Evolutionary conservation across 352 stramenopile genomes (phyloP).

Genomic region (Pythium grandisporangium): DNA sequence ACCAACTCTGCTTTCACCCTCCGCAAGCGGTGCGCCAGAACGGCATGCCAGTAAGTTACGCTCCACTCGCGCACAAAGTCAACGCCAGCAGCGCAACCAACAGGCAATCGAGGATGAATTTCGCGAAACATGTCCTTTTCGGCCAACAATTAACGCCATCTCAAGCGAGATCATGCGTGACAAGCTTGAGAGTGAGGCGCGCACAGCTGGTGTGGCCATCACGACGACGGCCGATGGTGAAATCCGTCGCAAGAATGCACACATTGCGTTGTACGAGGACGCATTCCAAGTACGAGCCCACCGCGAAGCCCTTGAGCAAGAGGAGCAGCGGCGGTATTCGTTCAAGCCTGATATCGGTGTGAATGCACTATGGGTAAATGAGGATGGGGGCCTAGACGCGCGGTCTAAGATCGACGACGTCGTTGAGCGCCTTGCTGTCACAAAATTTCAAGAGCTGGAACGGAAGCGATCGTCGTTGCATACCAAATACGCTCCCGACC

Average conservation of each 20-base stretch:
- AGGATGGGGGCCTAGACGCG: conserved; percentile 1
- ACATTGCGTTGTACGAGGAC: conserved; percentile 67
- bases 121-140: conserved; percentile 52
- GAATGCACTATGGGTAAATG: conserved; percentile 46
- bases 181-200: conserved; percentile 37
- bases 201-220: conserved; percentile 9
- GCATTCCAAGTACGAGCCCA: conserved; percentile 33
- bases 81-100: conserved; percentile 39
- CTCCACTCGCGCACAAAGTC: conserved; percentile 14
- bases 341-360: conserved; percentile 79
- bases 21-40: conserved; percentile 22
- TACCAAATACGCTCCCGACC: conserved; percentile 52
- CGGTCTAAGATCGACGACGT: conserved; percentile 37
- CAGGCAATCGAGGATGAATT: conserved; percentile 59
- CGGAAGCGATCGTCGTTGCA: conserved; percentile 39
- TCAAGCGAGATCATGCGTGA: conserved; percentile 71
- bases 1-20: conserved; percentile 42
- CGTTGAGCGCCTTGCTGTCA: conserved; percentile 58
- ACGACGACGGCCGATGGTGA: conserved; percentile 11
- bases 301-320: conserved; percentile 33
- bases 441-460: conserved; percentile 59
- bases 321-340: conserved; percentile 52
- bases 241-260: conserved; percentile 30
- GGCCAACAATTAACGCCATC: conserved; percentile 58
- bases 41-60: conserved; percentile 12